Base-by-base conservation (phyloP, 2,329 filamentous ascomycete genomes). In the Calonectria leucothoes region DNA sequence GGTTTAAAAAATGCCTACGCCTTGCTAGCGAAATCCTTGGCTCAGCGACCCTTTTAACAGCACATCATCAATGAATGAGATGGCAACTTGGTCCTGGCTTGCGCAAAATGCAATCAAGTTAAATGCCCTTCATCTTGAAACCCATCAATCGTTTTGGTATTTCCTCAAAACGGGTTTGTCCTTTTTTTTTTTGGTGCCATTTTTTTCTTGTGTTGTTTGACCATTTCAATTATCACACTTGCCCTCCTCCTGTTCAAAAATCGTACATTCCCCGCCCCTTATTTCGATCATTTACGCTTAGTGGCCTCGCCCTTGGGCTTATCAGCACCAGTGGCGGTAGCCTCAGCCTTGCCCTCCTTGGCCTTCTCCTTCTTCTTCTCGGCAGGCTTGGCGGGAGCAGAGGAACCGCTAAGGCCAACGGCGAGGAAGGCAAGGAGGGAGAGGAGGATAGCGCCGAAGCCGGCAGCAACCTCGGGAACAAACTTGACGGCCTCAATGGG, bases 391-490 rank as follows among this genome's bases (percentile, higher is more conserved):
- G 98, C 95, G 82, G 90, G 89, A 81, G 93, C 91, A 77, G 94
- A 91, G 52, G 94, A 88, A 70, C 91, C 89, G 80, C 92, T 91
- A 76, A 91, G 85, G 78, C 91, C 89, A 80, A 96, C 85, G 76
- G 94, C 86, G 76, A 97, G 85, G 76, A 98, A 81, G 78, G 93
- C 91, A 74, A 98, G 83, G 78, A 97, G 82, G 63, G 93, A 92
- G 70, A 95, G 87, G 57, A 93, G 83, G 76, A 95, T 84, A 78
- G 93, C 94, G 82, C 89, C 94, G 82, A 98, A 87, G 82, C 92
- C 94, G 82, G 92, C 95, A 76, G 95, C 95, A 80, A 98, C 93
- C 87, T 98, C 97, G 78, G 97, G 97, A 77, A 98, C 94, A 81
- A 95, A 94, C 88, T 95, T 94, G 87, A 96, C 88, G 67, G 96